These are phyloP conservation scores for Psidium guajava DNA, from an alignment of 345 rosid species.

Conservation along the genomic window DNA sequence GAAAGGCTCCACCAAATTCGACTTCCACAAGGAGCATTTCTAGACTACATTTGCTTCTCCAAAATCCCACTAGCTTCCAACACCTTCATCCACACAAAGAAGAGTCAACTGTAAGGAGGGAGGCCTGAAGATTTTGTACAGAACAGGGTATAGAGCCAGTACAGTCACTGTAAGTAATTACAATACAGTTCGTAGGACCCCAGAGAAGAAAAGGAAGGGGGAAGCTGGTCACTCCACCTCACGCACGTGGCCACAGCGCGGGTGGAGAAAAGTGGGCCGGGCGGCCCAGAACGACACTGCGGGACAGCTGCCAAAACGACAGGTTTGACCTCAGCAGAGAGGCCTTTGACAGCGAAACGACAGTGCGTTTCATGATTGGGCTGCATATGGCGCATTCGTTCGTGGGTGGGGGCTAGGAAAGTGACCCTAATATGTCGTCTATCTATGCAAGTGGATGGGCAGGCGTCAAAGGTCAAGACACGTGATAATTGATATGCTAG, in stretches of 20 bases:
- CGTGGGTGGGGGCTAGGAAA: not conserved
- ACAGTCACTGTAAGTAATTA: not conserved
- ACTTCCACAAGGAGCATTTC: slow-evolving; percentile 97
- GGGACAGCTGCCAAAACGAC: not conserved
- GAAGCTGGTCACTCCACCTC: not conserved
- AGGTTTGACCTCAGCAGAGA: not conserved
- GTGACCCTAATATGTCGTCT: not conserved
- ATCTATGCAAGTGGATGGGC: not conserved
- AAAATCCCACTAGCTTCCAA: not conserved
- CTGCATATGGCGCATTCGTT: not conserved
- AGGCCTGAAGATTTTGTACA: not conserved
- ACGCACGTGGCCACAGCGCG: not conserved
- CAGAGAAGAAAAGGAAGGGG: not conserved
- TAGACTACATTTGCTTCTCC: slow-evolving; percentile 2
- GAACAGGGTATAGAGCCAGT: not conserved
- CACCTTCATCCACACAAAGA: not conserved
- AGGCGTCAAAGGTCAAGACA: not conserved
- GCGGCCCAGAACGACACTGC: not conserved
- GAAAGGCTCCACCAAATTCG: slow-evolving; percentile 87
- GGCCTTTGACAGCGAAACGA: not conserved
- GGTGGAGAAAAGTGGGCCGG: not conserved
- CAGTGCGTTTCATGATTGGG: not conserved
- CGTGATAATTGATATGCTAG: not conserved
- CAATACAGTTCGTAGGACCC: not conserved
- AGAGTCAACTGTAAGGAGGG: not conserved